phyloP scores from a whole-genome alignment of 352 stramenopile genomes.

The Phytopythium sindhum region DNA sequence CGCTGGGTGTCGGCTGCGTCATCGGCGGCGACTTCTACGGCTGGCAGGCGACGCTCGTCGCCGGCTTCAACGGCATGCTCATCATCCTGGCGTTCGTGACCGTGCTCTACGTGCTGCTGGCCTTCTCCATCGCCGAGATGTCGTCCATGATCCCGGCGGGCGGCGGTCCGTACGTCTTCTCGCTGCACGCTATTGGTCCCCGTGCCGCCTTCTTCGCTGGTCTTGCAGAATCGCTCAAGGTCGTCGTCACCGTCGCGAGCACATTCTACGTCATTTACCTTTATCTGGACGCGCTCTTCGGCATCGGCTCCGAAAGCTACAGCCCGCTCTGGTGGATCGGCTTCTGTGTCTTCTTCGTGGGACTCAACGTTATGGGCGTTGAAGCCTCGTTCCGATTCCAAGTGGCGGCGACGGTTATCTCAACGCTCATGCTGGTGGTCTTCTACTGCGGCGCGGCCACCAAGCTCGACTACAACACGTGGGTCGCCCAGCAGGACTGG shows the following conservation, averaged over 20 bases:
- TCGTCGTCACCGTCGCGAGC: conserved; percentile 49
- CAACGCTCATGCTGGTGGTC: conserved; percentile 42
- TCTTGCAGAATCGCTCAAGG: conserved; percentile 53
- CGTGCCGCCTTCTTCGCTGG: conserved; percentile 40
- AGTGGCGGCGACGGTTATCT: conserved; percentile 41
- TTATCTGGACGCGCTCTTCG: conserved; percentile 50
- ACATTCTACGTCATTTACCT: conserved; percentile 40
- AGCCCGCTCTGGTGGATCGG: conserved; percentile 39
- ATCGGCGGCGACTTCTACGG: conserved; percentile 57
- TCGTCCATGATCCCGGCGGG: conserved; percentile 48
- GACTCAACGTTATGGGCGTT: conserved; percentile 47
- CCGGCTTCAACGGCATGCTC: conserved; percentile 53
- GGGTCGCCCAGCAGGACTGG: conserved; percentile 49
- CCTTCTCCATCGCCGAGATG: conserved; percentile 65
- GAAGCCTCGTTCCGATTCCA: conserved; percentile 61
- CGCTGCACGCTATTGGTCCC: conserved; percentile 44
- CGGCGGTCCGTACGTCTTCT: conserved; percentile 61
- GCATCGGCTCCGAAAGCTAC: conserved; percentile 28
- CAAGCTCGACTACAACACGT: conserved; percentile 49
- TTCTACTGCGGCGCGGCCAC: conserved; percentile 50
- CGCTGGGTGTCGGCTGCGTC: conserved; percentile 44
- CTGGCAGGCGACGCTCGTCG: conserved; percentile 52
- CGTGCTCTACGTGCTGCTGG: conserved; percentile 55
- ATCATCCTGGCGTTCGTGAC: conserved; percentile 53
- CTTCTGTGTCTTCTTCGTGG: conserved; percentile 51